Base-by-base conservation (phyloP, 2,329 filamentous ascomycete species). In the Sporothrix protearum region DNA sequence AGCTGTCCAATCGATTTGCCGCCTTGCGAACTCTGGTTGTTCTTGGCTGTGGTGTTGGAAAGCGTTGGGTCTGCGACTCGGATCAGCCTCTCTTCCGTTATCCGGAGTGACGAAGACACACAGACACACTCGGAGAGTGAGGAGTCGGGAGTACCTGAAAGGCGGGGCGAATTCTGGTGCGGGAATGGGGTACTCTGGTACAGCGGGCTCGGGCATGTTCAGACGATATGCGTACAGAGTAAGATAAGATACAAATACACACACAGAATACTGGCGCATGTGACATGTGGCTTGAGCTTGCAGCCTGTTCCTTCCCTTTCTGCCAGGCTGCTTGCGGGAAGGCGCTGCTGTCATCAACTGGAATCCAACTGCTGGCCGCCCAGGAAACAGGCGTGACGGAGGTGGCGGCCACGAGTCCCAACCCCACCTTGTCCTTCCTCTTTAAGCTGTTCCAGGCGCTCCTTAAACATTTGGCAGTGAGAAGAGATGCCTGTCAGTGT, bases 221-320 rank as follows among this genome's bases (percentile, higher is more conserved):
- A 28, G 36, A 53, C 49, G 49, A 53, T 14, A 49, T 16, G 19
- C 45, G 16, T 16, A 49, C 19, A 6, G 16, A 16, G 16, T 49
- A n/a, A 2, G 19, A 28, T n/a, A 10, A 19, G 36, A 25, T n/a
- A 42, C 25, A 63, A 45, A 63, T 63, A 45, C n/a, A n/a, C 25
- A 19, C 4, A 6, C 36, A 7, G 16, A 9, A 14, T 10, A 3
- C 33, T 36, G 2, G 53, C 45, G 66, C 55, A 55, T 71, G 55
- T 71, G 66, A 57, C 63, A n/a, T 72, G 71, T 73, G 72, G 70
- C 71, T 73, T 42, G 55, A 71, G 63, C 72, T 68, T 22, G 69
- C 30, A 30, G 69, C 69, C 57, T 57, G 45, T 49, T 51, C 19
- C n/a, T 42, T 36, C 16, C 33, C 55, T 59, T 45, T 36, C 33